Percentiles rank a stretch among this genome's conserved stretches.
These are phyloP conservation scores for Cicer pinnatifidum DNA, from an alignment of 306 rosid species.

Conservation along the genomic window DNA sequence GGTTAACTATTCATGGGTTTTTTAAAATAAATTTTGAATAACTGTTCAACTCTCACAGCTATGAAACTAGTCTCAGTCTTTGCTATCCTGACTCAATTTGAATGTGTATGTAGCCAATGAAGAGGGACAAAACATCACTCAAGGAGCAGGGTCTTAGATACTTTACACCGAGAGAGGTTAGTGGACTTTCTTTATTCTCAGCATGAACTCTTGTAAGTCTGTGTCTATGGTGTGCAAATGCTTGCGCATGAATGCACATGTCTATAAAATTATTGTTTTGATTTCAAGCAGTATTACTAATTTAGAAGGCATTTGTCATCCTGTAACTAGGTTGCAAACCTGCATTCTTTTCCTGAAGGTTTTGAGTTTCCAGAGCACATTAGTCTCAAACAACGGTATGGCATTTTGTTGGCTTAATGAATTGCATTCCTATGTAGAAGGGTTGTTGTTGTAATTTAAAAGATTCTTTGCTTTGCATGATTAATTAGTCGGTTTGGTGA, in stretches of 20 bases:
- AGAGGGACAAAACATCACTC: constrained; percentile 69
- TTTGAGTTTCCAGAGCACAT: constrained; percentile 78
- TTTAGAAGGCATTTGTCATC: constrained; percentile 8
- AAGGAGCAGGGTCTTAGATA: constrained; percentile 79
- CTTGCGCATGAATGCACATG: constrained; percentile 13
- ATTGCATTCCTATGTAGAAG: background rate
- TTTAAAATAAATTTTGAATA: background rate
- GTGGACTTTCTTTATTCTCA: constrained; percentile 41
- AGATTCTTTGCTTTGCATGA: constrained; percentile 8
- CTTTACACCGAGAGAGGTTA: constrained; percentile 91
- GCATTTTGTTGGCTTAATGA: background rate
- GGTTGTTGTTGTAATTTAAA: background rate
- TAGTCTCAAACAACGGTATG: constrained; percentile 86
- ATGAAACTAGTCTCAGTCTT: background rate
- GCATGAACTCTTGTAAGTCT: constrained; percentile 16
- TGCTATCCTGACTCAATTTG: constrained; percentile 41
- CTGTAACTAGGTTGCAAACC: constrained; percentile 72
- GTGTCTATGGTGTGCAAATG: background rate
- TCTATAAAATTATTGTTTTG: constrained; percentile 15
- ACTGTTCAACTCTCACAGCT: constrained; percentile 1
- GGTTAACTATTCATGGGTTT: background rate
- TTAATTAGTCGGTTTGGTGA: background rate
- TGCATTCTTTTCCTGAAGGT: constrained; percentile 82
- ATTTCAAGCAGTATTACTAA: constrained; percentile 43
- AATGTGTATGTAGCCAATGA: constrained; percentile 71